Evolutionary conservation across 2,329 filamentous ascomycete genomes (phyloP).

Genomic region (Akanthomyces lecanii): DNA sequence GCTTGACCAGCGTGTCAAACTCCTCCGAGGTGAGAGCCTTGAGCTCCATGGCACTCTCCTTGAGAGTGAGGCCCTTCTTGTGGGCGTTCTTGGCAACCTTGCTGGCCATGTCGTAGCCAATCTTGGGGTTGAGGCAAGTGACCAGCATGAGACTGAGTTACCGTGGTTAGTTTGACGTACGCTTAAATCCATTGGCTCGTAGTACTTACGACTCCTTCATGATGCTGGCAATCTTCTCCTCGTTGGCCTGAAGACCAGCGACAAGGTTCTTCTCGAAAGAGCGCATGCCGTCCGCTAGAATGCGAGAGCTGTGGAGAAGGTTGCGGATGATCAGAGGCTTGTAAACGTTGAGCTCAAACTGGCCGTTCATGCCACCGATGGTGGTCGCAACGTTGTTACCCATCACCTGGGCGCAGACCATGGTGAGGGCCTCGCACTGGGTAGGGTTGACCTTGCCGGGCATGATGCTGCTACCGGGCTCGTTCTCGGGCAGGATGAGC

Average conservation of each 20-base stretch:
- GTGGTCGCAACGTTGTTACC: slow-evolving; percentile 93
- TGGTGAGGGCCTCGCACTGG: slow-evolving; percentile 95
- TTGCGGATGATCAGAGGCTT: slow-evolving; percentile 96
- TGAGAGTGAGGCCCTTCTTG: slow-evolving; percentile 94
- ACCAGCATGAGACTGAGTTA: slow-evolving; percentile 85
- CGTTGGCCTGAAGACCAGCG: slow-evolving; percentile 82
- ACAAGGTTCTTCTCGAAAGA: slow-evolving; percentile 95
- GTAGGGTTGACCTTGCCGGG: slow-evolving; percentile 99
- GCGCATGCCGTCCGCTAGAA: slow-evolving; percentile 87
- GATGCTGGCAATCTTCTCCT: slow-evolving; percentile 83
- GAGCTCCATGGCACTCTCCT: slow-evolving; percentile 90
- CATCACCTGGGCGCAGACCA: slow-evolving; percentile 97
- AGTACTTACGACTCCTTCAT: slow-evolving; percentile 83
- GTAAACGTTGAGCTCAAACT: slow-evolving; percentile 99
- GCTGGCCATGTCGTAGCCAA: slow-evolving; percentile 94
- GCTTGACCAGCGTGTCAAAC: slow-evolving; percentile 84
- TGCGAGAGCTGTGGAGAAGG: slow-evolving; percentile 83
- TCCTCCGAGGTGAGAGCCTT: slow-evolving; percentile 83
- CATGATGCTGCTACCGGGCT: slow-evolving; percentile 98
- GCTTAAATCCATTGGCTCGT: slow-evolving; percentile 3
- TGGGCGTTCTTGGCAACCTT: slow-evolving; percentile 98
- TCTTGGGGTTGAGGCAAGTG: slow-evolving; percentile 94
- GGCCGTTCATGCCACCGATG: slow-evolving; percentile 92
- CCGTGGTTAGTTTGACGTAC: slow-evolving; percentile 17
- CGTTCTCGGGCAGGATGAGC: slow-evolving; percentile 91